Evolutionary conservation across 2,329 filamentous ascomycete genomes (phyloP).

Genomic region (Exophiala dermatitidis): DNA sequence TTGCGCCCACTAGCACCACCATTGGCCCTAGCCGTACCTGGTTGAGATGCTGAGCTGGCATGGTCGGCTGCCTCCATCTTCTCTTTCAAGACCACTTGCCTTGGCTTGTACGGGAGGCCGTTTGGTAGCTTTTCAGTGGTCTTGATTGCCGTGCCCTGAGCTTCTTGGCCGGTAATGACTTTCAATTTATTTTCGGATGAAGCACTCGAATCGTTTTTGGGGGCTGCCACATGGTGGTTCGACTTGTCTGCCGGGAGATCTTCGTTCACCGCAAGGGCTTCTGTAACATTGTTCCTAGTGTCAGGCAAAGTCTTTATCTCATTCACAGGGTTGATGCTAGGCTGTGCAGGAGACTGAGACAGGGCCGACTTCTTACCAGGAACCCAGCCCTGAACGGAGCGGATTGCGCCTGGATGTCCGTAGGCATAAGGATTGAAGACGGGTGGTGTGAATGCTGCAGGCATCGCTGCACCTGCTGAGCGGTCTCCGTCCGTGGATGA

Average conservation of each 20-base stretch:
- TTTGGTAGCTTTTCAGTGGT: background rate
- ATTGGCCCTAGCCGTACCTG: background rate
- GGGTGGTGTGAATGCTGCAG: background rate
- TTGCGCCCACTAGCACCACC: background rate
- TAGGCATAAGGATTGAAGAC: conserved; percentile 1
- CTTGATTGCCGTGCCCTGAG: background rate
- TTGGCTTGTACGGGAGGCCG: background rate
- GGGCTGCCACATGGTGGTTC: no score
- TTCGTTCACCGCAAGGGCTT: background rate
- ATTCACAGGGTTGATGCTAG: background rate
- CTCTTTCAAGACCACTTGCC: background rate
- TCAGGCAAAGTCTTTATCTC: background rate
- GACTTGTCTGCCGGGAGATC: background rate
- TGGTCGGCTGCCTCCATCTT: background rate
- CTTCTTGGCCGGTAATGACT: background rate
- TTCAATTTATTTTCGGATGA: background rate
- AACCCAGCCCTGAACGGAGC: background rate
- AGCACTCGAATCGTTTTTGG: background rate
- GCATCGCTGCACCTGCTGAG: background rate
- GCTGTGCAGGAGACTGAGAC: background rate
- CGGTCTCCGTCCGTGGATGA: background rate
- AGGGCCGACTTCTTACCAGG: background rate
- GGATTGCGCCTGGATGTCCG: background rate
- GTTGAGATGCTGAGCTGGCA: background rate
- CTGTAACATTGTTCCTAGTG: no score